Conservation (phyloP, 2,329 filamentous ascomycete genomes). For the Orbilia javanica region DNA sequence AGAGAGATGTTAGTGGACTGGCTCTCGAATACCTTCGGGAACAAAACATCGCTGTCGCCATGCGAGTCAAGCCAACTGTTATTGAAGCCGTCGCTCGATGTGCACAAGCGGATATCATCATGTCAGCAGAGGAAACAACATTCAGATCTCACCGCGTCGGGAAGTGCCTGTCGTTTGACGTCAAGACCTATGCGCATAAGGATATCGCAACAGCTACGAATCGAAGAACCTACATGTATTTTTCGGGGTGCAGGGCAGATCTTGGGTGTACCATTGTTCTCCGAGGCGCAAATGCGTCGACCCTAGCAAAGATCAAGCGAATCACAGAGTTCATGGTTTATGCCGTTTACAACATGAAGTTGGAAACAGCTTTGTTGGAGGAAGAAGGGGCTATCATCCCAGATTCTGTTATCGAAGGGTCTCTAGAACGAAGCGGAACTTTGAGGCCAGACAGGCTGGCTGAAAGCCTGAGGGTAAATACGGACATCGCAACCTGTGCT, state of each 20-base stretch:
- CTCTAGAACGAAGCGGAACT: slow-evolving; percentile 49
- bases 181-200: slow-evolving; percentile 92
- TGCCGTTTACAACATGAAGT: slow-evolving; percentile 95
- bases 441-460: slow-evolving; percentile 45
- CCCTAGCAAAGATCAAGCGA: slow-evolving; percentile 83
- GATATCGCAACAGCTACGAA: slow-evolving; percentile 71
- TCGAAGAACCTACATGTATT: slow-evolving; percentile 90
- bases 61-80: slow-evolving; percentile 96
- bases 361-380: slow-evolving; percentile 92
- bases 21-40: slow-evolving; percentile 89
- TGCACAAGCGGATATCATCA: slow-evolving; percentile 90
- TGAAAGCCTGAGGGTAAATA: slow-evolving; percentile 45
- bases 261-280: slow-evolving; percentile 95
- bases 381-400: slow-evolving; percentile 92
- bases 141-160: slow-evolving; percentile 81
- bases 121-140: slow-evolving; percentile 92
- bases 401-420: slow-evolving; percentile 60
- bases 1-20: slow-evolving; percentile 91
- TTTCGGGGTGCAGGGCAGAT: slow-evolving; percentile 84
- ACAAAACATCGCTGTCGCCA: slow-evolving; percentile 90
- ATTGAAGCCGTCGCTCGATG: slow-evolving; percentile 94
- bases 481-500: slow-evolving; percentile 38
- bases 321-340: slow-evolving; percentile 99
- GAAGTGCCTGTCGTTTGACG: slow-evolving; percentile 86
- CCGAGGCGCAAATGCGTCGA: slow-evolving; percentile 79